Percentiles rank a stretch among this genome's conserved stretches.
Evolutionary conservation across 345 rosid genomes (phyloP).

Genomic region (Trapa incisa): DNA sequence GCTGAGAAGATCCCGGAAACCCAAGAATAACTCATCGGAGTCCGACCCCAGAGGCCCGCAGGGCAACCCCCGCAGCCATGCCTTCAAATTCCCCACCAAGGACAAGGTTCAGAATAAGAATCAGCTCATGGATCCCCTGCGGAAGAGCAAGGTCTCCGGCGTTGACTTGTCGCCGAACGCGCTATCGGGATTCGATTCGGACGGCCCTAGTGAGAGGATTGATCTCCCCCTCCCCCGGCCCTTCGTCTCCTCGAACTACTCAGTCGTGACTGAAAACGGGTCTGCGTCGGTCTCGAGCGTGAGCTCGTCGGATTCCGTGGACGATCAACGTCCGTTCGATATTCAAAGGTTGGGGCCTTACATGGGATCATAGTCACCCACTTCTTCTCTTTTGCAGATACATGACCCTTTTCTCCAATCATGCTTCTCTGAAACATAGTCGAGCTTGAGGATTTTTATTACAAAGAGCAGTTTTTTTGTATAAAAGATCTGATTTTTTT

Average conservation of each 20-base stretch:
- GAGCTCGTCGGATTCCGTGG: slow-evolving; percentile 80
- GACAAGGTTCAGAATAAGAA: slow-evolving; percentile 19
- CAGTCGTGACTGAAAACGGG: slow-evolving; percentile 4
- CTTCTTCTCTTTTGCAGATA: background rate
- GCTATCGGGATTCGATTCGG: slow-evolving; percentile 75
- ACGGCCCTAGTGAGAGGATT: slow-evolving; percentile 33
- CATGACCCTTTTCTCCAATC: background rate
- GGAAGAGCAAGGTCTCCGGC: slow-evolving; percentile 29
- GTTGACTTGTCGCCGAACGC: slow-evolving; percentile 34
- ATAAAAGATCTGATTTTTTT: background rate
- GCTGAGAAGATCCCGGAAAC: slow-evolving; percentile 47
- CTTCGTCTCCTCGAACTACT: slow-evolving; percentile 12
- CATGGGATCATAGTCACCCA: background rate
- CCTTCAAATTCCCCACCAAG: slow-evolving; percentile 14
- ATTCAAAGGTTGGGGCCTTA: background rate
- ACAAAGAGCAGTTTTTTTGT: background rate
- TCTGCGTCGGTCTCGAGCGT: slow-evolving; percentile 60
- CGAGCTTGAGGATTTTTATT: background rate
- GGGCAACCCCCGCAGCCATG: slow-evolving; percentile 12
- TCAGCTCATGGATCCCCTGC: background rate
- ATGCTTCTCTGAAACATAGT: background rate
- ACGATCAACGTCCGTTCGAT: slow-evolving; percentile 31
- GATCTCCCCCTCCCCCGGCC: slow-evolving; percentile 84
- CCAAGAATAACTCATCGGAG: slow-evolving; percentile 27
- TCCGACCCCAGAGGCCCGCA: slow-evolving; percentile 9